Conservation (phyloP, 495 filamentous ascomycete genomes). For the Podospora comata region DNA sequence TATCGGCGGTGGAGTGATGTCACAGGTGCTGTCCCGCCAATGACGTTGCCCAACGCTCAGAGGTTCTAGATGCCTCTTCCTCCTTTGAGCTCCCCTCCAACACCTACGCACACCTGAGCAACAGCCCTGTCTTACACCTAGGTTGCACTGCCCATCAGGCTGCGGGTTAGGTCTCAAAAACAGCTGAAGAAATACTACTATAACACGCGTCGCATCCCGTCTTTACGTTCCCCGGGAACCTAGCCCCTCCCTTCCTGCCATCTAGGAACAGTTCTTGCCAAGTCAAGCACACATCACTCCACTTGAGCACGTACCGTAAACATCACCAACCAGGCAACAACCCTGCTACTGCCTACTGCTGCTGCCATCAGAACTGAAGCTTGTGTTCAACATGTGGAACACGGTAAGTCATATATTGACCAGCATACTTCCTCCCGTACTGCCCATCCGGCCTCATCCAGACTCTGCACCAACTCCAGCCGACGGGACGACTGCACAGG, state of each 20-base stretch:
- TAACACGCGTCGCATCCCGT: neutral
- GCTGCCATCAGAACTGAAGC: neutral
- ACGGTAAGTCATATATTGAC: neutral
- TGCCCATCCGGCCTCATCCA: neutral
- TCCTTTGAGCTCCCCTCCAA: neutral
- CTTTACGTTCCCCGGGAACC: neutral
- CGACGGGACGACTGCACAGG: neutral
- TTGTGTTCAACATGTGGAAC: neutral
- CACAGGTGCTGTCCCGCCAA: neutral
- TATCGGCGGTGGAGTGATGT: conserved; percentile 12
- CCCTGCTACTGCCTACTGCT: neutral
- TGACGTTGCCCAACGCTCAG: neutral
- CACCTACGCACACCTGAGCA: neutral
- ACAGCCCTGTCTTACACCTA: neutral
- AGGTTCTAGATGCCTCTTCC: neutral
- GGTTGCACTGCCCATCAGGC: neutral
- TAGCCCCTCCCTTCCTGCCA: neutral
- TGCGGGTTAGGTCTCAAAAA: neutral
- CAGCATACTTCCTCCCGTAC: neutral
- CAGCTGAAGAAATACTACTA: neutral
- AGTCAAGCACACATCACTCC: conserved; percentile 1
- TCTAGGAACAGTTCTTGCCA: neutral
- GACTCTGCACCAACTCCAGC: neutral
- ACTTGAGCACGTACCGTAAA: neutral
- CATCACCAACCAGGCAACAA: neutral